A percentile compares a stretch with the other conserved stretches of the same genome.
phyloP scores from a whole-genome alignment of 1,284 basidiomycete genomes.

The Sporisorium graminicola region DNA sequence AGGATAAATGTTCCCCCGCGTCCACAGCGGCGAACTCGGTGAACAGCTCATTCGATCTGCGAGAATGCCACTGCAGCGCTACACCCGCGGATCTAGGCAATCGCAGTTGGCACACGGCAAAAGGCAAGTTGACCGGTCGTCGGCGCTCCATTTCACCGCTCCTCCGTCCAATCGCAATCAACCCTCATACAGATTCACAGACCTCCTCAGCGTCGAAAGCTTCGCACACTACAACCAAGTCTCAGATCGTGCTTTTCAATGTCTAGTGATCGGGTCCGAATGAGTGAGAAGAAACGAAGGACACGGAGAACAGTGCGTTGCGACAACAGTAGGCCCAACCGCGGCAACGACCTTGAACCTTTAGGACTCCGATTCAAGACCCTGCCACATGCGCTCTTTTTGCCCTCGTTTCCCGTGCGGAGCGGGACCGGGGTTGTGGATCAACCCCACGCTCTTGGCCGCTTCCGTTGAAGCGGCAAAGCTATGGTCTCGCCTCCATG shows the following conservation, averaged over 20 bases:
- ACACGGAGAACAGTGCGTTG: no score
- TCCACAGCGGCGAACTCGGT: not conserved
- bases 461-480: no score
- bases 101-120: not conserved
- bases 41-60: not conserved
- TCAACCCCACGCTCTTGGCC: no score
- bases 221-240: no score
- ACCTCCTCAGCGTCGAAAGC: not conserved
- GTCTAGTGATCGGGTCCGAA: no score
- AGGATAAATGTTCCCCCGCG: conserved; percentile 1
- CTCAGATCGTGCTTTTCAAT: no score
- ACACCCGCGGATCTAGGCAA: not conserved
- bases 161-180: not conserved
- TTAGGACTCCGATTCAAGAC: not conserved
- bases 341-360: not conserved
- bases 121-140: not conserved
- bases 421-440: no score
- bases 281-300: no score
- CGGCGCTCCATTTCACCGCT: conserved; percentile 4
- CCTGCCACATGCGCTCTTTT: no score
- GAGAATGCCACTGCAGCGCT: not conserved
- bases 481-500: no score
- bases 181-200: not conserved
- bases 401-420: no score
- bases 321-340: no score